Evolutionary conservation across 177 flowering plant species (phyloP), one percentile per base, ranked within the genome.

Genomic region (Tripterygium wilfordii): DNA sequence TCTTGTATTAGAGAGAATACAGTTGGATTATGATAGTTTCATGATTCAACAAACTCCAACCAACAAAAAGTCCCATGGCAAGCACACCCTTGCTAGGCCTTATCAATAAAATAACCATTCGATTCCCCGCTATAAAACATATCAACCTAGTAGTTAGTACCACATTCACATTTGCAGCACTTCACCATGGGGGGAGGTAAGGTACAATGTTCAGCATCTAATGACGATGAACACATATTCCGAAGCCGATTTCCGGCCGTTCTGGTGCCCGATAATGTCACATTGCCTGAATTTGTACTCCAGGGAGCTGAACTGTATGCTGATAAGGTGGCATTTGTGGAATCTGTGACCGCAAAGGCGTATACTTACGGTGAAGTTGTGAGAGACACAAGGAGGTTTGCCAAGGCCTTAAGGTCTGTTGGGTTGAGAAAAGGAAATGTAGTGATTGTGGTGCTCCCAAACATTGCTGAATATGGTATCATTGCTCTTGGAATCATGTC

Each of bases 401-500:
- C 85, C 8, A 81, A 70, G 73, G 96, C 96, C 4, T 70, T 90
- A 48, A 69, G 77, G 72, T 79, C 95, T 1, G 68, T 83, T 3
- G 96, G 94, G 3, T 58, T 85, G 13, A 75, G 79, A 60, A 89
- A 77, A 32, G 96, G 92, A 10, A 33, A 54, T 5, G 92, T 90
- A 10, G 96, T 87, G 58, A 64, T 89, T 38, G 96, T 92, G 33
- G 68, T 74, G 17, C 90, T 94, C 19, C 97, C 99, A 0, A 94
- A 94, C 51, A 65, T 87, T 40, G 87, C 79, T 0, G 99, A 94
- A 60, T 94, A 94, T 51, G 77, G 75, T 13, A 67, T 78, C 29
- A 62, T 94, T 20, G 88, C 87, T 19, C 74, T 94, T 0, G 99
- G 97, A 20, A 85, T 94, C 18, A 94, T 94, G 97, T 72, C 88